Conservation (phyloP, 192 early-diverging fungal species). For the Backusella morwellensis region DNA sequence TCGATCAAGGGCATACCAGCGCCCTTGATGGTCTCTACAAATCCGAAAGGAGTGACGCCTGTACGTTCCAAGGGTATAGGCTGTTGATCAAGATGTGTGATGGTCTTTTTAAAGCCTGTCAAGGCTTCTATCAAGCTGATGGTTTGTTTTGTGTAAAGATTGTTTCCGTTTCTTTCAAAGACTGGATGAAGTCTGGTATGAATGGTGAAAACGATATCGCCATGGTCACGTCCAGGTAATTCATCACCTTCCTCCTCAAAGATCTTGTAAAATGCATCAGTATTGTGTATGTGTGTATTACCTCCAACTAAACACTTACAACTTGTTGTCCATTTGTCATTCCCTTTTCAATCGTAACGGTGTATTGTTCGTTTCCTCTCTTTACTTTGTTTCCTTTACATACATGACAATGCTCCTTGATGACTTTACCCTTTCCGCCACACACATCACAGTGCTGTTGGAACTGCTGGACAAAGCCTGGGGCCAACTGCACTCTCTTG, state of each 20-base stretch:
- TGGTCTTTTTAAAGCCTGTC: conserved; percentile 72
- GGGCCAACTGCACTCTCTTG: conserved; percentile 82
- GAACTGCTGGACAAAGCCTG: conserved; percentile 94
- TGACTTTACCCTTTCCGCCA: conserved; percentile 64
- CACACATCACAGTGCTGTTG: conserved; percentile 91
- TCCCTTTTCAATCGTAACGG: conserved; percentile 80
- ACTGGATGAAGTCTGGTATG: conserved; percentile 64
- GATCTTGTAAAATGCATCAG: neutral
- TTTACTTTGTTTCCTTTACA: conserved; percentile 61
- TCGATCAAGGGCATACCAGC: conserved; percentile 87
- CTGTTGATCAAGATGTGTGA: conserved; percentile 83
- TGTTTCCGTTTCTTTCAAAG: conserved; percentile 75
- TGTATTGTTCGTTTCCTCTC: conserved; percentile 76
- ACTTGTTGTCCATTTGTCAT: conserved; percentile 74
- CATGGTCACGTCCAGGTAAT: conserved; percentile 82
- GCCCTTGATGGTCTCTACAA: conserved; percentile 72
- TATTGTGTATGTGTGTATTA: neutral
- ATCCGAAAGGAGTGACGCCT: conserved; percentile 58
- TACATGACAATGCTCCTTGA: neutral
- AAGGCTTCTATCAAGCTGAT: conserved; percentile 80
- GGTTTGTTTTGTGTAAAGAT: conserved; percentile 72
- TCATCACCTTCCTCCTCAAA: conserved; percentile 95
- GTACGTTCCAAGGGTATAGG: conserved; percentile 56
- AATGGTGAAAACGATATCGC: conserved; percentile 82
- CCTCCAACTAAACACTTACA: neutral